Evolutionary conservation across 1,139 yeast genomes (phyloP).

Genomic region (Magnusiomyces suaveolens): DNA sequence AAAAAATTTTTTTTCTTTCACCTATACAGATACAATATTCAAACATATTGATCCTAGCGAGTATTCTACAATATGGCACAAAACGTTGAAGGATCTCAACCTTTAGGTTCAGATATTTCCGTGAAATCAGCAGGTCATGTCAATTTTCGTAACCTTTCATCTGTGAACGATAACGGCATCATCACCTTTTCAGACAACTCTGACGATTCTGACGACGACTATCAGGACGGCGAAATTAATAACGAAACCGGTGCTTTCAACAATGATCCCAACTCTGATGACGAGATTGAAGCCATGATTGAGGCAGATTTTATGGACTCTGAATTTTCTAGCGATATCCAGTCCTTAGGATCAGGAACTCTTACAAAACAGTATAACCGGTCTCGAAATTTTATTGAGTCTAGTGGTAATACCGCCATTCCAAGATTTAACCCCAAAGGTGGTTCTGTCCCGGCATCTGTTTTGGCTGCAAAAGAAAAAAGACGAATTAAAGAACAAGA

Average conservation of each 20-base stretch:
- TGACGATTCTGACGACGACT: neutral
- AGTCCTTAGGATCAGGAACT: conserved; percentile 1
- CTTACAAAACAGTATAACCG: conserved; percentile 1
- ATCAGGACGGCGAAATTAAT: neutral
- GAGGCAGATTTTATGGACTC: conserved; percentile 4
- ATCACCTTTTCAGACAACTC: neutral
- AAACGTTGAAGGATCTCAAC: neutral
- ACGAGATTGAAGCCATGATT: conserved; percentile 1
- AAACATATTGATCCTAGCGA: neutral
- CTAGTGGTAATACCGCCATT: neutral
- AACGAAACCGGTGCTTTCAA: neutral
- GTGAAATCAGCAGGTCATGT: neutral
- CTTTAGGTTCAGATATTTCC: neutral
- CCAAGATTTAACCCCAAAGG: conserved; percentile 6
- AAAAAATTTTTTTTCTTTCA: no score
- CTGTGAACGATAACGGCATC: neutral
- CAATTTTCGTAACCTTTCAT: neutral
- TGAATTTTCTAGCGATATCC: conserved; percentile 2
- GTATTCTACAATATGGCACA: neutral
- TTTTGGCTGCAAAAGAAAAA: neutral
- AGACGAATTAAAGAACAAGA: neutral
- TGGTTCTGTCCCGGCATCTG: conserved; percentile 5
- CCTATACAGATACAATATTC: neutral
- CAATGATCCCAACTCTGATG: neutral
- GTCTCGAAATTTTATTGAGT: neutral